phyloP scores from a whole-genome alignment of 2,329 filamentous ascomycete genomes.

The Diaporthe aspalathi region DNA sequence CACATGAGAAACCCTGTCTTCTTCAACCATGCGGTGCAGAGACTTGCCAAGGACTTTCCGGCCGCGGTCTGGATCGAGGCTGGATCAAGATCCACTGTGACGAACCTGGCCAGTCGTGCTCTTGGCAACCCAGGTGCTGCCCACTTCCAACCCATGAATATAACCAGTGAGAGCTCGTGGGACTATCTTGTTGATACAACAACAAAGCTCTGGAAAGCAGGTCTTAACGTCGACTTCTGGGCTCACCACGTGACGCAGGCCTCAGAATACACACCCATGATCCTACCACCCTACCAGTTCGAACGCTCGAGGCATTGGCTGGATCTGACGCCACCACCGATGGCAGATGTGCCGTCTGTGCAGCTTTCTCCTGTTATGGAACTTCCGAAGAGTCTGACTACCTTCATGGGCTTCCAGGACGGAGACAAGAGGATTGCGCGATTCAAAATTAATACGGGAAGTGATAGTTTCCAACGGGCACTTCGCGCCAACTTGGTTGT shows the following conservation, averaged over 20 bases:
- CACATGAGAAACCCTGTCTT: constrained; percentile 59
- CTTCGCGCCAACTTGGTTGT: constrained; percentile 54
- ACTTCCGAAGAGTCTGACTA: constrained; percentile 38
- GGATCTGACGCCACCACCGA: constrained; percentile 40
- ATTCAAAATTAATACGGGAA: constrained; percentile 56
- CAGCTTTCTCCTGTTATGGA: constrained; percentile 33
- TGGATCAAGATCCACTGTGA: constrained; percentile 52
- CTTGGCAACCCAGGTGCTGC: constrained; percentile 1
- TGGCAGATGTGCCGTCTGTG: constrained; percentile 3
- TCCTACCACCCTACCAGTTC: constrained; percentile 57
- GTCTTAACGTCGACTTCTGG: constrained; percentile 53
- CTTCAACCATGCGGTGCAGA: constrained; percentile 51
- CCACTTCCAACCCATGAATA: constrained; percentile 43
- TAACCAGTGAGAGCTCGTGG: constrained; percentile 41
- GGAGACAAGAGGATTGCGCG: constrained; percentile 41
- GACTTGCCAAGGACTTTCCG: constrained; percentile 39
- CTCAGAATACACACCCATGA: constrained; percentile 40
- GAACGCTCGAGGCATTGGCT: constrained; percentile 54
- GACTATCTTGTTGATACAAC: constrained; percentile 44
- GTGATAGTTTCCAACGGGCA: constrained; percentile 48
- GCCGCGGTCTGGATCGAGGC: constrained; percentile 54
- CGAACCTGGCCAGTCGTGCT: constrained; percentile 48
- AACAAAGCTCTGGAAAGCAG: constrained; percentile 54
- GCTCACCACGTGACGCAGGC: constrained; percentile 47
- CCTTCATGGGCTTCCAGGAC: constrained; percentile 40